Evolutionary conservation across 768 basidiomycete species (phyloP), one percentile per base, ranked within the genome.

Genomic region (Kwoniella bestiolae): DNA sequence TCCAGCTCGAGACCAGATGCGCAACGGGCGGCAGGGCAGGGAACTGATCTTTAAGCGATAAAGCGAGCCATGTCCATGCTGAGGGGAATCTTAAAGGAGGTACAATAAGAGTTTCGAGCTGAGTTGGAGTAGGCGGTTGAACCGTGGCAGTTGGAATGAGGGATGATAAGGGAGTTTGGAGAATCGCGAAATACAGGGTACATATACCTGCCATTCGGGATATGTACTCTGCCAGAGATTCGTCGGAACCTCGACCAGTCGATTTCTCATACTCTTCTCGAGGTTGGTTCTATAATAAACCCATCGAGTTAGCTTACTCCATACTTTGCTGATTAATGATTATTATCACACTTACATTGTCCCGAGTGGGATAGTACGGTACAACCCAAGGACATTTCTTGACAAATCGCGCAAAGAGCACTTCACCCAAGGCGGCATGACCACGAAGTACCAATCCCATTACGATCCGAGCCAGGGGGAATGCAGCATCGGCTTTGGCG

Each of bases 311-410:
- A 21, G 44, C 31, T 44, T n/a, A n/a, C n/a, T n/a, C n/a, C n/a
- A n/a, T n/a, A n/a, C n/a, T n/a, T n/a, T n/a, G n/a, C n/a, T n/a
- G n/a, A n/a, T n/a, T n/a, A n/a, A n/a, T n/a, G n/a, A n/a, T n/a
- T n/a, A n/a, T n/a, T n/a, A n/a, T n/a, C n/a, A 41, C 11, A 80
- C 81, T 60, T 49, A 84, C 80, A 60, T 90, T 86, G 16, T 80
- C 80, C 14, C 80, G 72, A 0, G 88, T 87, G 0, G 91, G 83
- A 18, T 83, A 84, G 53, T 83, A 83, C 0, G 92, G 92, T 2
- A 95, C 83, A 0, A 89, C 85, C 94, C 94, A 97, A 26, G 90
- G 90, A 45, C 94, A 94, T 21, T 90, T 87, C 79, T 95, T 93
- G 29, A 91, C 88, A 32, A 97, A 84, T 73, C 92, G 88, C 9